Conservation (phyloP, 768 basidiomycete genomes). For the Termitomyces sp. region DNA sequence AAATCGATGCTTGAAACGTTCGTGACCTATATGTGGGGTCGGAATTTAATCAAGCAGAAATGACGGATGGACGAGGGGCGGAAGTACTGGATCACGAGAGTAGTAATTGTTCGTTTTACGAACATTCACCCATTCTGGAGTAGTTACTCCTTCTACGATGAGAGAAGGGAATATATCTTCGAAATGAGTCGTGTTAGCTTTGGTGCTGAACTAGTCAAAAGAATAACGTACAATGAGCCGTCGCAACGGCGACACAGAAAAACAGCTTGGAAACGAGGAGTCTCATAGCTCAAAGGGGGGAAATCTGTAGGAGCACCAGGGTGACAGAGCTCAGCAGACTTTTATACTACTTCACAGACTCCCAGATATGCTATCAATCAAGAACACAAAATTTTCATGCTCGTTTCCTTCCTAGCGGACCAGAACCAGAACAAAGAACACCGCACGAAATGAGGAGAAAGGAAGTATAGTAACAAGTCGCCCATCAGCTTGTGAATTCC, state of each 20-base stretch:
- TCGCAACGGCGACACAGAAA: not conserved
- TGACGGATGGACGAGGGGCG: not conserved
- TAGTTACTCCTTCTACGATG: constrained; percentile 12
- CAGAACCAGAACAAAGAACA: no score
- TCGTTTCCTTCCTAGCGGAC: no score
- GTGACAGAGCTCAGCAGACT: no score
- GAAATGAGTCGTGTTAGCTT: not conserved
- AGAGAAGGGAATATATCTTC: constrained; percentile 18
- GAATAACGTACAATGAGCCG: constrained; percentile 11
- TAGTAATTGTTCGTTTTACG: constrained; percentile 17
- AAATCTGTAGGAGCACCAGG: no score
- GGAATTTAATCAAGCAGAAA: not conserved
- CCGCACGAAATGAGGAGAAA: no score
- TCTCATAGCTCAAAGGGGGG: no score
- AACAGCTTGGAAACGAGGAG: no score
- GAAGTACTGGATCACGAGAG: constrained; percentile 11
- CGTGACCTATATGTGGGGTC: constrained; percentile 16
- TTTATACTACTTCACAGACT: no score
- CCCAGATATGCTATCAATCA: no score
- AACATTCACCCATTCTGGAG: constrained; percentile 16
- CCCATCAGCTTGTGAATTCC: no score
- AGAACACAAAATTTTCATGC: no score
- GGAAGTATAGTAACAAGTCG: no score
- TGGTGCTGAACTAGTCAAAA: not conserved
- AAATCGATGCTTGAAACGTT: constrained; percentile 25